Percentiles rank a stretch among this genome's conserved stretches.
phyloP scores from a whole-genome alignment of 495 filamentous ascomycete species.

The Penicillium cinerascens region DNA sequence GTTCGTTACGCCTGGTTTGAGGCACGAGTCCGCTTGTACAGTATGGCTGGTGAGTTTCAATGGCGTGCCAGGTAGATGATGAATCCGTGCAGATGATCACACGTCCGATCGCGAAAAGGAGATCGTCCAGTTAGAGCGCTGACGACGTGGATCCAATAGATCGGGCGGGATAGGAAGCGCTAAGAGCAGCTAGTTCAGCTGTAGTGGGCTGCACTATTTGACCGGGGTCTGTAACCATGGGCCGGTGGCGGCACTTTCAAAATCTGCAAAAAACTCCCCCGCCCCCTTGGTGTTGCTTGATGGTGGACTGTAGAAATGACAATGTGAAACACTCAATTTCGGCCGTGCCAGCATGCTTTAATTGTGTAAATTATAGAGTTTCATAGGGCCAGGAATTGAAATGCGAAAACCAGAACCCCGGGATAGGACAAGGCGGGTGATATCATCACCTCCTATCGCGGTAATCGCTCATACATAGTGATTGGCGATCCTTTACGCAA shows the following conservation, averaged over 20 bases:
- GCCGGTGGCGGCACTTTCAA: conserved; percentile 2
- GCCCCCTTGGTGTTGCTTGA: too few species aligned
- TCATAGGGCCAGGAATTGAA: background rate
- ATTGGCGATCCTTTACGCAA: background rate
- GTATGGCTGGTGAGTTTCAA: background rate
- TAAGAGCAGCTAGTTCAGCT: conserved; percentile 8
- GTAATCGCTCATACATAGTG: background rate
- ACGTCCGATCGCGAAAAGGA: background rate
- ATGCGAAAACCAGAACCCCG: background rate
- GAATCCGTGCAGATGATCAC: background rate
- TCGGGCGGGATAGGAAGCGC: conserved; percentile 7
- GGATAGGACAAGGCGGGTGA: background rate
- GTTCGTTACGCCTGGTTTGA: too few species aligned
- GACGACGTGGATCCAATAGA: conserved; percentile 15
- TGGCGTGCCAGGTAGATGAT: background rate
- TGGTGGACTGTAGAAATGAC: background rate
- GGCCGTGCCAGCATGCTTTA: too few species aligned
- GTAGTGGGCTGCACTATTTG: conserved; percentile 23
- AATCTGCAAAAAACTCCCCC: too few species aligned
- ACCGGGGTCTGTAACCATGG: conserved; percentile 15
- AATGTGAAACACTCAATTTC: background rate
- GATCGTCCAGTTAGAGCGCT: conserved; percentile 8
- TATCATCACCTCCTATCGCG: background rate
- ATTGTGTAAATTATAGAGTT: background rate
- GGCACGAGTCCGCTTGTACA: too few species aligned